Evolutionary conservation across 2,329 filamentous ascomycete genomes (phyloP), one percentile per base, ranked within the genome.

Genomic region (Penicillium sp.): DNA sequence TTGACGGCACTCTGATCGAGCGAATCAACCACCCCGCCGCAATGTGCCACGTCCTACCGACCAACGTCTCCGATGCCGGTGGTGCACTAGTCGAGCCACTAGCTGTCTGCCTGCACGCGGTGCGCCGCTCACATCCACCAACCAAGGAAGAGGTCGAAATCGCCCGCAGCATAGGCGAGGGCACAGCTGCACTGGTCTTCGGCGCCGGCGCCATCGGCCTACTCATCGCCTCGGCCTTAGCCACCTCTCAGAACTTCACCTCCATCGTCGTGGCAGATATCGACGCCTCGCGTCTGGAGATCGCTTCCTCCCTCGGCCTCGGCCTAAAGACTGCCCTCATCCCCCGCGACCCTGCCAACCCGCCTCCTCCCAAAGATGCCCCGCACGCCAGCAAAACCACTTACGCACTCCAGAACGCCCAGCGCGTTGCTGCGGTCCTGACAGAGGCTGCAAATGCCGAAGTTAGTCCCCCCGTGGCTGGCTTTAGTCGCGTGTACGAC

Each of bases 1-100:
- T 80, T 27, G 81, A 85, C 63, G 81, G 81, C n/a, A 85, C 81
- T 27, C 66, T 85, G 55, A 81, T 83, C 69, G 78, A 81, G 47
- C 68, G 75, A 44, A 81, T 83, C 46, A 84, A 83, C 59, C 81
- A 84, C 61, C 80, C 81, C 0, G 79, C 78, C 1, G 69, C 72
- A 29, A 80, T 81, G 78, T 82, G 80, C 63, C 80, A 84, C 55
- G 75, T 75, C 63, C 70, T 84, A 1, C 81, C 81, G 0, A 69
- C 75, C 0, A 67, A 70, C 31, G 70, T 83, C 44, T 76, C 75
- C 4, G 72, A 80, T 47, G 75, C 80, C 31, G 72, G 81, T 10
- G 81, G 81, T 10, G 81, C 81, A 1, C 68, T 84, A 8, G 68
- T 83, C 7, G 81, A 84, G 65, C 81, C 81, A 1, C 62, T 84